Base-by-base conservation (phyloP, 192 early-diverging fungal species). In the Coemansia sp. region DNA sequence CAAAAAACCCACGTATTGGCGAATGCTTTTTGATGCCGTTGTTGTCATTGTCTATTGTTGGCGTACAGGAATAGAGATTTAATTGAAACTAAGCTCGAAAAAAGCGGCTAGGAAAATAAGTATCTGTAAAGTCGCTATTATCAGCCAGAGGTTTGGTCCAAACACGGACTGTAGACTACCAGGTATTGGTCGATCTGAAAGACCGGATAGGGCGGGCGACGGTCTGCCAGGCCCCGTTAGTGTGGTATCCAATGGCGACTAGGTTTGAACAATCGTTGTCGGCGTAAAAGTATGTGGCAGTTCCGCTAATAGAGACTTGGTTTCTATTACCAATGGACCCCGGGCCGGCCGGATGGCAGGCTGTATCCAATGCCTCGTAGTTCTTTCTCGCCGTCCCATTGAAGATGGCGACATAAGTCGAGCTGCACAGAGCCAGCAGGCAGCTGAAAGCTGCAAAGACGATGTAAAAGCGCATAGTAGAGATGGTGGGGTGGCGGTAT, bases 341-440 rank as follows among this genome's bases (percentile, higher is more conserved):
- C 19, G 56, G 56, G 17, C 37, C 32, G 11, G 37, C 19, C 56
- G 36, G 19, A 32, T 38, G 35, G 56, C 56, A 58, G 2, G 17
- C 5, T 4, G 56, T 58, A 22, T 58, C 36, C 20, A 37, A 7
- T 37, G 36, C 20, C 6, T 58, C 35, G 11, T 37, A 58, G 9
- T 2, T 10, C 11, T 38, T 20, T 7, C 36, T 11, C 2, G 2
- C 0, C 8, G 36, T 38, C 14, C 2, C 36, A 15, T 58, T 58
- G 19, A 2, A 0, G 19, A 58, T 24, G 20, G 3, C 19, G 19
- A 58, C 6, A 10, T 12, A 58, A 6, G 56, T 58, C 36, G 56
- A n/a, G 19, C 14, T 58, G 36, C 56, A 58, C 36, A 58, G 56
- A 9, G 56, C 56, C 6, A 58, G 56, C 32, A 58, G 56, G 56